phyloP scores from a whole-genome alignment of 305 asterid species.

The Plantago lanceolata region DNA sequence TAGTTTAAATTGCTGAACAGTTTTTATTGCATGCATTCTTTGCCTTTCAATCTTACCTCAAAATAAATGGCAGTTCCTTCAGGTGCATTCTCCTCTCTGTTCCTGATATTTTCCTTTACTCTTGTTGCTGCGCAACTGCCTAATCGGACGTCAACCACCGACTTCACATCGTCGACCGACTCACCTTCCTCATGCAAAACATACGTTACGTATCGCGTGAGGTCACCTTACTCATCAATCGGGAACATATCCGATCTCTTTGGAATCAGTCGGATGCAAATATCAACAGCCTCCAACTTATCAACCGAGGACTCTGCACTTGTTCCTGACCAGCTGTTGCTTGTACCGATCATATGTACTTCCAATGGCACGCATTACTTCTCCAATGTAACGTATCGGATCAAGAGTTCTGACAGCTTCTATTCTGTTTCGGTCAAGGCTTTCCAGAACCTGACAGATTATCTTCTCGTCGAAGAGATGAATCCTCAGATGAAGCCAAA shows the following conservation, averaged over 20 bases:
- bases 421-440: conserved; percentile 33
- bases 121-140: background rate
- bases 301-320: conserved; percentile 44
- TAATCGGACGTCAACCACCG: background rate
- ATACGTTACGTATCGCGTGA: conserved; percentile 59
- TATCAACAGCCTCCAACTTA: conserved; percentile 60
- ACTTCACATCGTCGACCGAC: background rate
- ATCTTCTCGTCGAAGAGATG: conserved; percentile 56
- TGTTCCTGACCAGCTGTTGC: conserved; percentile 44
- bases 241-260: conserved; percentile 85
- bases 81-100: background rate
- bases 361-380: conserved; percentile 61
- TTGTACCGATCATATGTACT: conserved; percentile 68
- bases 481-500: conserved; percentile 52
- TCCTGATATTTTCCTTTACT: background rate
- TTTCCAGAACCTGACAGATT: conserved; percentile 64
- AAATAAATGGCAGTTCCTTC: conserved; percentile 5
- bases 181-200: conserved; percentile 49
- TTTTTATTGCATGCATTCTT: background rate
- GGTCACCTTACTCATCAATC: conserved; percentile 55
- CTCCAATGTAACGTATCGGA: conserved; percentile 43
- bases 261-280: conserved; percentile 65
- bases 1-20: too few species aligned
- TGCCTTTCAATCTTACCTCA: conserved; percentile 4
- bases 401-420: conserved; percentile 49